Conservation (phyloP, 1,139 yeast genomes). For the Williopsis jadinii region DNA sequence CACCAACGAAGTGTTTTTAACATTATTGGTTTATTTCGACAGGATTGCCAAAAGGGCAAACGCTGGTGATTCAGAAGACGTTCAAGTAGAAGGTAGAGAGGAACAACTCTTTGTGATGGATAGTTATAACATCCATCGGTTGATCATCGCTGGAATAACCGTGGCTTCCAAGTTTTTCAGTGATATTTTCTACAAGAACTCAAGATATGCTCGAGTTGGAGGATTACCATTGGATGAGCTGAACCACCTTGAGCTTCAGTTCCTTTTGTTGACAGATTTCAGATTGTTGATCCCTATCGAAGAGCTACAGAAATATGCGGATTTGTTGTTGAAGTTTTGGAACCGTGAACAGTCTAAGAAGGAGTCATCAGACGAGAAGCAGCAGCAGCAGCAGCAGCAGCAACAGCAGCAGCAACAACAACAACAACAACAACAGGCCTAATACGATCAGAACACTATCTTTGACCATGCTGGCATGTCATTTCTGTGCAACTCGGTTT, state of each 20-base stretch:
- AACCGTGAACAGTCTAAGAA: slow-evolving; percentile 41
- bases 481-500: too few species aligned
- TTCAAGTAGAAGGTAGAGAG: slow-evolving; percentile 5
- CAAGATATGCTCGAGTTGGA: slow-evolving; percentile 95
- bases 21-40: slow-evolving; percentile 88
- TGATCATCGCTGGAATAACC: slow-evolving; percentile 93
- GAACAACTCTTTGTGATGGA: slow-evolving; percentile 84
- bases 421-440: neutral
- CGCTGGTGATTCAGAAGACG: slow-evolving; percentile 29
- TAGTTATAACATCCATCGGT: slow-evolving; percentile 88
- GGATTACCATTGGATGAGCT: slow-evolving; percentile 93
- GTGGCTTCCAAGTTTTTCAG: slow-evolving; percentile 93
- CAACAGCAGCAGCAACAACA: neutral
- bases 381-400: neutral
- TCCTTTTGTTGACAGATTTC: slow-evolving; percentile 76
- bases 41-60: slow-evolving; percentile 88
- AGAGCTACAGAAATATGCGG: slow-evolving; percentile 88
- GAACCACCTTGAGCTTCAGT: slow-evolving; percentile 87
- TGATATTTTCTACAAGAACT: slow-evolving; percentile 92
- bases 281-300: slow-evolving; percentile 74
- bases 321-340: slow-evolving; percentile 80
- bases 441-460: too few species aligned
- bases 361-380: slow-evolving; percentile 1
- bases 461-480: too few species aligned
- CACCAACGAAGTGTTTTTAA: slow-evolving; percentile 89